Evolutionary conservation across 192 early-diverging fungal genomes (phyloP).

Genomic region (Kappamyces sp.): DNA sequence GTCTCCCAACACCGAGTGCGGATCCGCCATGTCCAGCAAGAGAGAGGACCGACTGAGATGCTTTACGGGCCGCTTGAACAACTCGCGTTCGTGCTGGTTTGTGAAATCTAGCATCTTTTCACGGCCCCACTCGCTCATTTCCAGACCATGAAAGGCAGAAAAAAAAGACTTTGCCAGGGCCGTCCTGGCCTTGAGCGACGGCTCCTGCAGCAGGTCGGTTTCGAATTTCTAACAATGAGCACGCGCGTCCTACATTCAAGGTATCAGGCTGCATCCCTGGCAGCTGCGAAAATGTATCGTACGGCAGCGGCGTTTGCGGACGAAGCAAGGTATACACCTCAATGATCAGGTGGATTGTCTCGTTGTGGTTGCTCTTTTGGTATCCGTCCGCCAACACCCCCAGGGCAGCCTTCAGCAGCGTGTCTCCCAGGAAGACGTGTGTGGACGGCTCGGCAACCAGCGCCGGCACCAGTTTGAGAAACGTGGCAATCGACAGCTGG

Average conservation of each 20-base stretch:
- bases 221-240: conserved; percentile 24
- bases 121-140: no score
- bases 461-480: conserved; percentile 12
- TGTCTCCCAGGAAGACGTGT: conserved; percentile 17
- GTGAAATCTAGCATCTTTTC: no score
- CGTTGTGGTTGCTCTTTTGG: conserved; percentile 26
- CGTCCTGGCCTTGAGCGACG: conserved; percentile 14
- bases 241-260: neutral
- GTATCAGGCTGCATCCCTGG: conserved; percentile 24
- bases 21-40: no score
- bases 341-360: conserved; percentile 21
- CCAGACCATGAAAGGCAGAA: no score
- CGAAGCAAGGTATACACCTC: conserved; percentile 27
- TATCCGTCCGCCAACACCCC: conserved; percentile 27
- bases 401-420: conserved; percentile 19
- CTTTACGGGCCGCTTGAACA: no score
- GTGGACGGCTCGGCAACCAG: conserved; percentile 7
- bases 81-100: no score
- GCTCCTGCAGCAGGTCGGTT: conserved; percentile 3
- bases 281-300: conserved; percentile 22
- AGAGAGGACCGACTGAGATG: no score
- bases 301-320: conserved; percentile 17
- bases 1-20: no score
- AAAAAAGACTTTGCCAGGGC: conserved; percentile 16
- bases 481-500: neutral